phyloP scores from a whole-genome alignment of 2,329 filamentous ascomycete species.

The Sphaerulina musiva region DNA sequence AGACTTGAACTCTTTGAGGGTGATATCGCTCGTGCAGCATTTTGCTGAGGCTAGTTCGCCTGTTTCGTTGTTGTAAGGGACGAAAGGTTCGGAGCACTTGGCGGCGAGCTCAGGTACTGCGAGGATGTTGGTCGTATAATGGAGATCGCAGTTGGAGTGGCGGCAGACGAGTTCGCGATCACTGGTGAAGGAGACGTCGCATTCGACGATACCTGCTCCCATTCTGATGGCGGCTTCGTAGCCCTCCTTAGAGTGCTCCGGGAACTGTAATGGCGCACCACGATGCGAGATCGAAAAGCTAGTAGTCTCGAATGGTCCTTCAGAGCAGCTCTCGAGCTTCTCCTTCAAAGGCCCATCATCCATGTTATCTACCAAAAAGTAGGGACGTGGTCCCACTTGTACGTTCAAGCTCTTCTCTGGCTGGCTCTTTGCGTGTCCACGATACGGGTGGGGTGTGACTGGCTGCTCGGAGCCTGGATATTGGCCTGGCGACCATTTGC shows the following conservation, averaged over 20 bases:
- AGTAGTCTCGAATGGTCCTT: conserved; percentile 48
- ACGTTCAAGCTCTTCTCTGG: conserved; percentile 33
- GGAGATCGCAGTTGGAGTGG: conserved; percentile 61
- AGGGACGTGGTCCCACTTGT: conserved; percentile 57
- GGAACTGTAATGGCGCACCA: conserved; percentile 57
- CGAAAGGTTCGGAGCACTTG: conserved; percentile 59
- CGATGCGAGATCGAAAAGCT: conserved; percentile 56
- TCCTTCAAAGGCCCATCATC: conserved; percentile 54
- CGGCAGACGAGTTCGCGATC: conserved; percentile 62
- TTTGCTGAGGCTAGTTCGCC: conserved; percentile 52
- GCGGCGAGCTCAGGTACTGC: conserved; percentile 54
- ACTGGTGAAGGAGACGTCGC: conserved; percentile 60
- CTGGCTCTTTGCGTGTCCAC: conserved; percentile 4
- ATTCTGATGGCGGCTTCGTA: conserved; percentile 58
- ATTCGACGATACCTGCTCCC: conserved; percentile 59
- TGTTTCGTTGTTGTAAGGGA: conserved; percentile 35
- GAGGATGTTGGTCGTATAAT: conserved; percentile 64
- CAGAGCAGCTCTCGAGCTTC: conserved; percentile 53
- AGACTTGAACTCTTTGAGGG: conserved; percentile 58
- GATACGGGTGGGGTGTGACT: not conserved
- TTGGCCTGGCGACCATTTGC: conserved; percentile 2
- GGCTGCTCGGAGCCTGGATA: conserved; percentile 3
- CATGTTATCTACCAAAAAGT: conserved; percentile 60
- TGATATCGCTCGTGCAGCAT: conserved; percentile 68
- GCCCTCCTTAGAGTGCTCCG: conserved; percentile 57